A percentile compares a stretch with the other conserved stretches of the same genome.
phyloP scores from a whole-genome alignment of 2,329 filamentous ascomycete genomes.

The Fusarium scirpi region DNA sequence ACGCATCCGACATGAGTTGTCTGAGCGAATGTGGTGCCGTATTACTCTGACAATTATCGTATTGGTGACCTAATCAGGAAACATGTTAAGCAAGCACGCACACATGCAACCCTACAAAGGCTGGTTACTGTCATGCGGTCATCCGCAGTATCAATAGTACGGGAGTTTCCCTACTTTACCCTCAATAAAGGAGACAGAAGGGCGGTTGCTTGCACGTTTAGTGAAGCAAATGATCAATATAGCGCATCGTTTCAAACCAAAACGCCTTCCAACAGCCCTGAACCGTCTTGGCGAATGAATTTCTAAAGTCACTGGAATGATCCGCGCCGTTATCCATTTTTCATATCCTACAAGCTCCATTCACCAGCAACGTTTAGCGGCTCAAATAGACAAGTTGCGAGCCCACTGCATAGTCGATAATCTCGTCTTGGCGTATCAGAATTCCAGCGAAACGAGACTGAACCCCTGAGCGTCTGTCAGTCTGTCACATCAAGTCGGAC shows the following conservation, averaged over 20 bases:
- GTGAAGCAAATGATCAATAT: constrained; percentile 8
- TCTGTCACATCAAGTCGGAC: background rate
- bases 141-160: background rate
- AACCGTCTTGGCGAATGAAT: constrained; percentile 22
- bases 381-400: constrained; percentile 7
- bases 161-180: background rate
- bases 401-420: constrained; percentile 4
- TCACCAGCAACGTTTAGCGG: background rate
- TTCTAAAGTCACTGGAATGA: constrained; percentile 1
- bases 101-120: background rate
- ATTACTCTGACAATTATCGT: constrained; percentile 3
- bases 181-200: constrained; percentile 5
- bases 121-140: background rate
- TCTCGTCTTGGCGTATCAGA: constrained; percentile 19
- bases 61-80: background rate
- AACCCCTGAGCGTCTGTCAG: background rate
- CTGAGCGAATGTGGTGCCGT: background rate
- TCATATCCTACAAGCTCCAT: constrained; percentile 9
- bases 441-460: constrained; percentile 9
- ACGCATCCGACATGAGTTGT: background rate
- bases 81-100: background rate
- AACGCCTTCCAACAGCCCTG: constrained; percentile 20
- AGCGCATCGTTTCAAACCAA: constrained; percentile 22
- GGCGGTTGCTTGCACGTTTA: constrained; percentile 14
- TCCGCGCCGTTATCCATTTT: constrained; percentile 15